Conservation (phyloP, 2,329 filamentous ascomycete genomes). For the Hypocrella siamensis region DNA sequence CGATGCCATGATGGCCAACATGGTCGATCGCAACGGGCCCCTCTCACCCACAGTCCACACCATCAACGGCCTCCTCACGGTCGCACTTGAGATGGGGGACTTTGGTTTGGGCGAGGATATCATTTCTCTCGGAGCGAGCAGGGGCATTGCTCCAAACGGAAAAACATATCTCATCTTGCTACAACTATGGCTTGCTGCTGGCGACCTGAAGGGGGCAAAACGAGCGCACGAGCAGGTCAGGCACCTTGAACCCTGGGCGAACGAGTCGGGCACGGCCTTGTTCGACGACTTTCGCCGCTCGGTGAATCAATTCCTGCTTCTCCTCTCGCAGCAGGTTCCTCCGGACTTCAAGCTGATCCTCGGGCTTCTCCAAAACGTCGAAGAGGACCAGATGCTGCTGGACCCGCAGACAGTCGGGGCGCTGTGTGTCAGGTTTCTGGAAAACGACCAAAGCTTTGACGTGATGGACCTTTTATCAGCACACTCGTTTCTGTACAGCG, state of each 20-base stretch:
- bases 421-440: constrained; percentile 59
- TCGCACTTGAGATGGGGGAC: constrained; percentile 55
- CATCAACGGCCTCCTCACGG: constrained; percentile 62
- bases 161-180: constrained; percentile 61
- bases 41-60: constrained; percentile 49
- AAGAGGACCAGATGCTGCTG: constrained; percentile 52
- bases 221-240: constrained; percentile 39
- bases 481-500: constrained; percentile 54
- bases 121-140: constrained; percentile 47
- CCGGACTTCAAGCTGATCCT: constrained; percentile 57
- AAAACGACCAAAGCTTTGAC: constrained; percentile 61
- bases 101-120: constrained; percentile 60
- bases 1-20: constrained; percentile 47
- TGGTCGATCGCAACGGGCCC: constrained; percentile 43
- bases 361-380: constrained; percentile 56
- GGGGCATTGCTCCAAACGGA: constrained; percentile 50
- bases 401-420: constrained; percentile 60
- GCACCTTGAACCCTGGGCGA: constrained; percentile 18
- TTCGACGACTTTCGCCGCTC: constrained; percentile 38
- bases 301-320: constrained; percentile 57
- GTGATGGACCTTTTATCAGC: constrained; percentile 69
- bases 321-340: constrained; percentile 43
- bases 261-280: constrained; percentile 27
- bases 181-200: constrained; percentile 55
- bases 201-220: constrained; percentile 56